These are phyloP conservation scores for Fusarium virguliforme DNA, from an alignment of 2,329 filamentous ascomycete species.

Conservation along the genomic window DNA sequence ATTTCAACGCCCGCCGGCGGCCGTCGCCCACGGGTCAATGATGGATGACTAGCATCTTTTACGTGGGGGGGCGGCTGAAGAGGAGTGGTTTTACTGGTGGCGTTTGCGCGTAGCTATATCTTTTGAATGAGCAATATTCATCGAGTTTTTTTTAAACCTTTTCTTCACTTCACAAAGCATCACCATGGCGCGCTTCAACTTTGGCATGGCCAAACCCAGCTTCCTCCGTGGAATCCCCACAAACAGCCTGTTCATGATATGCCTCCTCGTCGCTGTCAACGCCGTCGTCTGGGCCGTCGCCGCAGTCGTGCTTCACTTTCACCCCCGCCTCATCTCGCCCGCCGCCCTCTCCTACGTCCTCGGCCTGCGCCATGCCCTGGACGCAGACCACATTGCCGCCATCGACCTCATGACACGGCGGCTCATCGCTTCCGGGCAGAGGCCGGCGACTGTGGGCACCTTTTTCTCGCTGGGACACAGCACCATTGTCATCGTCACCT, in stretches of 20 bases:
- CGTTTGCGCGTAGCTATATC: neutral
- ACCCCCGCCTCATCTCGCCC: conserved; percentile 79
- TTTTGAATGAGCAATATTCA: neutral
- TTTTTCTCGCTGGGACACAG: conserved; percentile 96
- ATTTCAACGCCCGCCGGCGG: conserved; percentile 3
- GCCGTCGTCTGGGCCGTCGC: conserved; percentile 68
- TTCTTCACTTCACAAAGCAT: neutral
- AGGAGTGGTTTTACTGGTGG: conserved; percentile 4
- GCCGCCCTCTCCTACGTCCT: conserved; percentile 90
- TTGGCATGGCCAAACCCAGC: conserved; percentile 49
- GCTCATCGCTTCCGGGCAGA: conserved; percentile 86
- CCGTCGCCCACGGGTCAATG: neutral
- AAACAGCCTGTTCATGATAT: conserved; percentile 65
- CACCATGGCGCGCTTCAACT: conserved; percentile 45
- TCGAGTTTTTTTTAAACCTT: conserved; percentile 6
- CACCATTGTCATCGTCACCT: conserved; percentile 92
- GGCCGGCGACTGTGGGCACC: conserved; percentile 91
- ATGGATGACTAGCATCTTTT: conserved; percentile 10
- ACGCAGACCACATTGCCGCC: conserved; percentile 90
- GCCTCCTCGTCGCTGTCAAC: conserved; percentile 67
- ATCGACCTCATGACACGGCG: conserved; percentile 97
- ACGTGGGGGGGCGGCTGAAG: neutral
- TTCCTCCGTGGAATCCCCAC: conserved; percentile 54
- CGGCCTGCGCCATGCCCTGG: conserved; percentile 93
- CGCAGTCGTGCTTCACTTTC: conserved; percentile 68